Percentiles rank a stretch among this genome's conserved stretches.
These are phyloP conservation scores for Ananas comosus DNA, from an alignment of 176 grass and related monocot species.

Conservation along the genomic window DNA sequence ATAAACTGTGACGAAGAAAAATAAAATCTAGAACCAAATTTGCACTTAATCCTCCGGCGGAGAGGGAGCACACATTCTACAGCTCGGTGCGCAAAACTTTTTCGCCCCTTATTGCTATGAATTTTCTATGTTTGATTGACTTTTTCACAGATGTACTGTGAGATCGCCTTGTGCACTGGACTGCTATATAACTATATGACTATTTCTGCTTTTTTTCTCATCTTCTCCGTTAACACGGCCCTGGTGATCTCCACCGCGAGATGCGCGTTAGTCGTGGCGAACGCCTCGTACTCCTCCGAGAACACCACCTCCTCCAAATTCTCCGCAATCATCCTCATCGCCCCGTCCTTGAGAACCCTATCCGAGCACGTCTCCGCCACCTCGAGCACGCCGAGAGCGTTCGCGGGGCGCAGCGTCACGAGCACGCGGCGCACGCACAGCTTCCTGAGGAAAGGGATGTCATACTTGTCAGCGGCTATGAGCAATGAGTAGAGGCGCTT, in stretches of 20 bases:
- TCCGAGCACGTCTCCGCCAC: conserved; percentile 46
- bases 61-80: no score
- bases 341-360: conserved; percentile 31
- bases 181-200: neutral
- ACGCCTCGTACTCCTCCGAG: conserved; percentile 33
- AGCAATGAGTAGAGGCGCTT: conserved; percentile 33
- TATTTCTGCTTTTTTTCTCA: conserved; percentile 5
- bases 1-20: no score
- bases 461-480: conserved; percentile 70
- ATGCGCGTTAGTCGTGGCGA: conserved; percentile 43
- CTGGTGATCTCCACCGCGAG: conserved; percentile 65
- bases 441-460: conserved; percentile 42
- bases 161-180: neutral
- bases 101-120: no score
- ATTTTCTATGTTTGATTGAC: no score
- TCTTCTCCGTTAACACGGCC: conserved; percentile 34
- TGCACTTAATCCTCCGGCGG: no score
- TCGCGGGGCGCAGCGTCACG: conserved; percentile 18
- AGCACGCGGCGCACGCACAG: conserved; percentile 41
- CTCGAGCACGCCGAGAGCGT: conserved; percentile 57
- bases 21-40: no score
- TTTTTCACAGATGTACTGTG: no score
- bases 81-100: no score
- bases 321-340: conserved; percentile 39
- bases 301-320: conserved; percentile 66